Conservation (phyloP, 2,329 filamentous ascomycete species). For the Dactylonectria estremocensis region DNA sequence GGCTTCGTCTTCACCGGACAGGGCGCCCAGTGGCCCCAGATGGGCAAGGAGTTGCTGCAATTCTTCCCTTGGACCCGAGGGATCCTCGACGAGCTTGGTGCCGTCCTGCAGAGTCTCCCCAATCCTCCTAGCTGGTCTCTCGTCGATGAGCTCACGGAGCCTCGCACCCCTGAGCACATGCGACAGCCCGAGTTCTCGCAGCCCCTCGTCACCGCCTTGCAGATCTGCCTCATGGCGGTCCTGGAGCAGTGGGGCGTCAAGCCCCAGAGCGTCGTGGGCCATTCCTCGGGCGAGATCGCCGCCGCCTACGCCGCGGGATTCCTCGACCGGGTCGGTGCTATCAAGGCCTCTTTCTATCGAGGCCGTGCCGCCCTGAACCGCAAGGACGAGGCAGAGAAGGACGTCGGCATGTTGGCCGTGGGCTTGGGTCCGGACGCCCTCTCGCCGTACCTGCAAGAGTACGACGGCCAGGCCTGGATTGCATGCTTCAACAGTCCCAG, state of each 20-base stretch:
- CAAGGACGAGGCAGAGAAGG: conserved; percentile 1
- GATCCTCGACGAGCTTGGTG: conserved; percentile 32
- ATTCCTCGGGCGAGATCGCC: conserved; percentile 40
- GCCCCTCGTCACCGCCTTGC: conserved; percentile 55
- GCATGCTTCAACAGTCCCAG: conserved; percentile 15
- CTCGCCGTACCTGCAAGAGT: background rate
- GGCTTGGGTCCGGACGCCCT: conserved; percentile 12
- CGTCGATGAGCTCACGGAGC: conserved; percentile 35
- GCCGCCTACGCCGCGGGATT: conserved; percentile 35
- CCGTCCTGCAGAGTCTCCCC: background rate
- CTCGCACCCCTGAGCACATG: conserved; percentile 20
- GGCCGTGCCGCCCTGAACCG: background rate
- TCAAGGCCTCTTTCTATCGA: conserved; percentile 51
- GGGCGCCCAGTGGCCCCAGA: conserved; percentile 43
- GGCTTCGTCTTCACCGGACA: conserved; percentile 47
- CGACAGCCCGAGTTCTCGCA: conserved; percentile 39
- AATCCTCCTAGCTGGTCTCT: conserved; percentile 27
- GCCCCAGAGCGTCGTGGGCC: conserved; percentile 36
- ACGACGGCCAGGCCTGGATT: background rate
- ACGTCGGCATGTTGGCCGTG: conserved; percentile 13
- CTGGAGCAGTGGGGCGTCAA: conserved; percentile 34
- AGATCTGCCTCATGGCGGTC: conserved; percentile 52
- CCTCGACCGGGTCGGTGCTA: conserved; percentile 38
- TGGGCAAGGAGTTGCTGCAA: conserved; percentile 37
- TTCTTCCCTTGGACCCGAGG: conserved; percentile 21